Base-by-base conservation (phyloP, 371 early-diverging fungal genomes). In the Dinochytrium kinnereticum region DNA sequence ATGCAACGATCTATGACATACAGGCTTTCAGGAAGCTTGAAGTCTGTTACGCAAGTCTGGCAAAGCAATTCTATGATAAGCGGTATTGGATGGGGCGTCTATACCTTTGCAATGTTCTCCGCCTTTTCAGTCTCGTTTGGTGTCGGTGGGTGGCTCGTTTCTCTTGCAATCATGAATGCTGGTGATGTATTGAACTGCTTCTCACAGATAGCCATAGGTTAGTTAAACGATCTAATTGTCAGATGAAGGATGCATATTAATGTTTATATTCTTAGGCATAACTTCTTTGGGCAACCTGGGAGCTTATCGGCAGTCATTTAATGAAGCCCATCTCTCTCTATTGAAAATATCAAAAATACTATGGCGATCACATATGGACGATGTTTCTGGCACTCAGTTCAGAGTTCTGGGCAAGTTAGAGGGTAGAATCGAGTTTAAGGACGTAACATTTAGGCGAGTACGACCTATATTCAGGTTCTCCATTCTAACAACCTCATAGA, bases 71-170 rank as follows among this genome's bases (percentile, higher is more conserved):
- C 69, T 31, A 7, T 76, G 28, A 38, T 57, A 0, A 40, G 30
- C 55, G 71, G 80, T 38, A 66, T 88, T 71, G 75, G 76, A 24
- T 80, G 81, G 76, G 76, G 76, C 15, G 2, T 28, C 68, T 90
- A 89, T 79, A 82, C 83, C 49, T 75, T 90, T 28, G 88, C 88
- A 15, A 91, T 92, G 76, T 91, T 88, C 85, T 89, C 83, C 74
- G 92, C 76, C 26, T 76, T 76, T 72, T 70, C 76, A 2, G 64
- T 76, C 2, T 64, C 76, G 24, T 76, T 76, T 34, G 51, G 51
- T 67, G 61, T 59, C 0, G 76, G 76, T 2, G 76, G 76, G 36
- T 38, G 64, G 59, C 64, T 76, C 0, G 76, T 76, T 1, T 26
- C 68, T 0, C 1, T 19, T 1, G 65, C 51, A 1, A 7, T 15